Base-by-base conservation (phyloP, 192 early-diverging fungal species). In the Chytriomyces confervae region DNA sequence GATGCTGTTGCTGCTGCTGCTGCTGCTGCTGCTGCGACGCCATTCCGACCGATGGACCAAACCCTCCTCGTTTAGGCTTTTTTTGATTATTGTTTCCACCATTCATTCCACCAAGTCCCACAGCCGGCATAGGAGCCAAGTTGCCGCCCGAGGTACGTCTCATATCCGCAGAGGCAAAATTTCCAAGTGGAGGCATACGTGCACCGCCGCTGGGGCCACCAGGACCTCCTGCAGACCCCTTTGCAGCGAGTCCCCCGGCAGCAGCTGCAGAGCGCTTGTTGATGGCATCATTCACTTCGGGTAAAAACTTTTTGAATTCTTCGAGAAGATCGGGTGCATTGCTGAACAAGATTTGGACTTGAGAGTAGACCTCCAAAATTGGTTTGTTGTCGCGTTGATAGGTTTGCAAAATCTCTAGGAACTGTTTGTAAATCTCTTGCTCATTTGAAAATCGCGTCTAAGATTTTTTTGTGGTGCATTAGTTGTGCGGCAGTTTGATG, bases 251-350 rank as follows among this genome's bases (percentile, higher is more conserved):
- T 57, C 70, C 70, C 81, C 79, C 6, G 77, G 76, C 16, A 86
- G 78, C 36, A 84, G 84, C 36, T 2, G 36, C 36, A 36, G 36
- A 36, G 36, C 36, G 53, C 3, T 10, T 89, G 83, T 46, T 46
- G 0, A 29, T 29, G 13, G 48, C 47, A 65, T 92, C 91, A 67
- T 84, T 86, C 10, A 89, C 93, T 77, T 99, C 97, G 1, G 98
- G 98, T 64, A 99, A 81, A 81, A 99, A 98, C 78, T 96, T 96
- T 83, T 97, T 98, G 80, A 99, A 99, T 83, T 99, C 98, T 48
- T 96, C 94, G 61, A 99, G 78, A 44, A 99, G 84, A 80, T 98
- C 97, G 0, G 93, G 94, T 0, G 94, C 94, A 18, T 83, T 88
- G 47, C 91, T 88, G 80, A 99, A 98, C 50, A 99, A 79, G 6